Conservation (phyloP, 768 basidiomycete genomes). For the Auricularia sp. region DNA sequence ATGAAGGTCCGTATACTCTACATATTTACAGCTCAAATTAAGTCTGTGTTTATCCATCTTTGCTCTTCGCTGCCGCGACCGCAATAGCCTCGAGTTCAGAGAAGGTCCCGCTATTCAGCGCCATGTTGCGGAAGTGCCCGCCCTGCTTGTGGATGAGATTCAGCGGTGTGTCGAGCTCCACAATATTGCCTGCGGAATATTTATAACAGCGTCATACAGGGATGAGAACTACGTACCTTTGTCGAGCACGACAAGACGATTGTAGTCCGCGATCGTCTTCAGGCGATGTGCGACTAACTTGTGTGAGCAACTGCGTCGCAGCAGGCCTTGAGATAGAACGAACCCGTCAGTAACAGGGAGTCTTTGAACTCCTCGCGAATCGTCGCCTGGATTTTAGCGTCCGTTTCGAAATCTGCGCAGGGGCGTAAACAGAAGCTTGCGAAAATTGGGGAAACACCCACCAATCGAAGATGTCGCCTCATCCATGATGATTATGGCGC, state of each 20-base stretch:
- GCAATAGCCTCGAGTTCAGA: conserved; percentile 8
- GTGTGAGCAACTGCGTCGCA: conserved; percentile 2
- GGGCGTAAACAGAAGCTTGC: background rate
- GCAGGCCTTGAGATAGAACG: conserved; percentile 2
- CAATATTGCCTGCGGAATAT: conserved; percentile 30
- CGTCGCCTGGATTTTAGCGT: conserved; percentile 80
- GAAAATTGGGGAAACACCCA: conserved; percentile 1
- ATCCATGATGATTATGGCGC: conserved; percentile 66
- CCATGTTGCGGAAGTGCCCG: conserved; percentile 44
- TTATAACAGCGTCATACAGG: too few species aligned
- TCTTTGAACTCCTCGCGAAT: conserved; percentile 78
- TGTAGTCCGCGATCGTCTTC: conserved; percentile 72
- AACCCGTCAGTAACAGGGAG: conserved; percentile 24
- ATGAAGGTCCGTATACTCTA: too few species aligned
- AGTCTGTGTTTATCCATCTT: too few species aligned
- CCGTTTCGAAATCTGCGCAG: conserved; percentile 54
- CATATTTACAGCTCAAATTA: too few species aligned
- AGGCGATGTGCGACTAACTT: conserved; percentile 58
- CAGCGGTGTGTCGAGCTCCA: conserved; percentile 42
- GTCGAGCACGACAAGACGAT: conserved; percentile 71
- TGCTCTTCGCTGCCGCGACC: conserved; percentile 2
- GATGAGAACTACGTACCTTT: conserved; percentile 12
- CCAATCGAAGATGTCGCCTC: conserved; percentile 84
- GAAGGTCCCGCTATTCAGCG: conserved; percentile 31
- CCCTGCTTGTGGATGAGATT: conserved; percentile 36